phyloP scores from a whole-genome alignment of 2,329 filamentous ascomycete species.

The Ophiocordyceps camponoti-saundersi region DNA sequence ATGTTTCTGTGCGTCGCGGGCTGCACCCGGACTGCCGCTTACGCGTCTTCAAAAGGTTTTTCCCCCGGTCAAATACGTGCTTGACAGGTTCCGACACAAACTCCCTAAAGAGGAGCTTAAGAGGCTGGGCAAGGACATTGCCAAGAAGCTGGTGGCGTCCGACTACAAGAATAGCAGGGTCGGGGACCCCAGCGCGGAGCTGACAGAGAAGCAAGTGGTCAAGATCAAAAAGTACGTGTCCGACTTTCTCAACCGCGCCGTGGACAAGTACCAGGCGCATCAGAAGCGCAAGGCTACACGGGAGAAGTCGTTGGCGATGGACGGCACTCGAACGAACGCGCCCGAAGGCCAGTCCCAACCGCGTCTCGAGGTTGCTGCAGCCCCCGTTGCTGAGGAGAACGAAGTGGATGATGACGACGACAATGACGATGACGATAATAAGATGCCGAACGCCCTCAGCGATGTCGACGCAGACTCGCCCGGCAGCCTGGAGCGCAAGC shows the following conservation, averaged over 20 bases:
- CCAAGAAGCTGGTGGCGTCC: conserved; percentile 78
- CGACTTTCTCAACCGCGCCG: conserved; percentile 74
- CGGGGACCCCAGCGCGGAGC: conserved; percentile 51
- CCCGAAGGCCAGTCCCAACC: too few relatives aligned
- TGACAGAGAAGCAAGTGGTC: conserved; percentile 61
- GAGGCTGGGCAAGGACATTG: conserved; percentile 47
- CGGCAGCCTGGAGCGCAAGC: conserved; percentile 38
- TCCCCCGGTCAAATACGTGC: conserved; percentile 68
- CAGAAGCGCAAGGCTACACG: conserved; percentile 36
- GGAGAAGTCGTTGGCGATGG: neutral
- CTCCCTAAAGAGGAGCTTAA: conserved; percentile 65
- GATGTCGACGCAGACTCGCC: conserved; percentile 27
- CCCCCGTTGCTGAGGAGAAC: neutral
- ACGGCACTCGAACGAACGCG: neutral
- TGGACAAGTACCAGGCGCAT: conserved; percentile 53
- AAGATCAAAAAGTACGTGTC: conserved; percentile 73
- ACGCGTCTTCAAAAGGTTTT: conserved; percentile 42
- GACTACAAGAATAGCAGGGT: conserved; percentile 88
- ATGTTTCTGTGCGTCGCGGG: conserved; percentile 19
- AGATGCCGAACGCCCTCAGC: conserved; percentile 11
- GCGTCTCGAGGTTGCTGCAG: neutral
- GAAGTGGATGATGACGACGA: neutral
- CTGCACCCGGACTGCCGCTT: neutral
- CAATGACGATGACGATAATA: conserved; percentile 19
- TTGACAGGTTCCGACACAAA: conserved; percentile 75